Percentiles rank a stretch among this genome's conserved stretches.
Evolutionary conservation across 768 basidiomycete species (phyloP).

Genomic region (Polyporus arcularius): DNA sequence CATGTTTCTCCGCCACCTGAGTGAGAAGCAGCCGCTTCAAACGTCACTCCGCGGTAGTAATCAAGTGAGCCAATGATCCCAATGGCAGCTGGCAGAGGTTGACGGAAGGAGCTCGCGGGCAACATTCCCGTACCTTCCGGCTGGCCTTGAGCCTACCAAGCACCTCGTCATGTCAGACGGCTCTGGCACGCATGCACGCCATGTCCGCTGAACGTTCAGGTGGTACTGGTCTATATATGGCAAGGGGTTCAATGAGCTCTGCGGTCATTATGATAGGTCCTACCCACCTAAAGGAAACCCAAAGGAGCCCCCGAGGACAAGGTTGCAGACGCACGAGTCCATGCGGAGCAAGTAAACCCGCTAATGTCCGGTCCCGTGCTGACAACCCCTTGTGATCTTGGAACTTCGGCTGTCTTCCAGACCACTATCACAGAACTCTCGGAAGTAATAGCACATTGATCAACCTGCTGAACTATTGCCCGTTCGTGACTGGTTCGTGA

Average conservation of each 20-base stretch:
- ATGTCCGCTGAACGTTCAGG: background rate
- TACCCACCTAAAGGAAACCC: background rate
- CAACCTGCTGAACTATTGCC: background rate
- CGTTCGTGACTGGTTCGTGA: background rate
- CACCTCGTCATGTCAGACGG: background rate
- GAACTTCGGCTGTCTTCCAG: slow-evolving; percentile 6
- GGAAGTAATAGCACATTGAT: slow-evolving; percentile 6
- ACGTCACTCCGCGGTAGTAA: background rate
- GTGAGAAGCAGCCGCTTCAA: background rate
- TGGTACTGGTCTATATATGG: background rate
- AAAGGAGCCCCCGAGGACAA: background rate
- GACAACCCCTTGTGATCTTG: slow-evolving; percentile 2
- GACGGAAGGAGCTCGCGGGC: slow-evolving; percentile 10
- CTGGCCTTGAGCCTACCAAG: background rate
- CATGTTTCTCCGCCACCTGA: slow-evolving; percentile 14
- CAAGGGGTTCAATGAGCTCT: background rate
- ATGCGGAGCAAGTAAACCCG: background rate
- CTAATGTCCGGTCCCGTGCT: slow-evolving; percentile 1
- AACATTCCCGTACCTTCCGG: background rate
- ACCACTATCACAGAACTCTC: background rate
- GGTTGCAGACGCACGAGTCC: background rate
- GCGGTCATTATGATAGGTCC: background rate
- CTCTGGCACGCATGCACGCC: background rate
- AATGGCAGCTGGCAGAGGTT: background rate
- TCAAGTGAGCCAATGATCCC: background rate